phyloP scores from a whole-genome alignment of 768 basidiomycete species.

The Leccinum broughii region DNA sequence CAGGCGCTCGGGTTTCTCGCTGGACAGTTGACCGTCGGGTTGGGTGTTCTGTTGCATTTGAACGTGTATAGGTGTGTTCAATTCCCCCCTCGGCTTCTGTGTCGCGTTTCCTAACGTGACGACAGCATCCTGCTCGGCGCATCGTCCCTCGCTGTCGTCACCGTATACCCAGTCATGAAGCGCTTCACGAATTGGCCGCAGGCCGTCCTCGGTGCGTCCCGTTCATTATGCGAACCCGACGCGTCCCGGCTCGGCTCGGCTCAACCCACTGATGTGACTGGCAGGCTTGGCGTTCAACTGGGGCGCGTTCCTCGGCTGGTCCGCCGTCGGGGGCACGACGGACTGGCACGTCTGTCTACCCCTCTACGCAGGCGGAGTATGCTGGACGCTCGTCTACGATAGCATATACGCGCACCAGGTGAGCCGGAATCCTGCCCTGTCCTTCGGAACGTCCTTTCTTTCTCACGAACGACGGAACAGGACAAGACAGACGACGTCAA shows the following conservation, averaged over 20 bases:
- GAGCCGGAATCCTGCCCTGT: slow-evolving; percentile 5
- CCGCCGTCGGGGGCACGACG: slow-evolving; percentile 79
- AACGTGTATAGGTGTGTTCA: slow-evolving; percentile 85
- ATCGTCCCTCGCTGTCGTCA: slow-evolving; percentile 84
- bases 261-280: too few relatives aligned
- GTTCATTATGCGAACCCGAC: not conserved
- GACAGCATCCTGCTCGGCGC: slow-evolving; percentile 78
- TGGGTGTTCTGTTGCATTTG: slow-evolving; percentile 84
- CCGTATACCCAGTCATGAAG: slow-evolving; percentile 96
- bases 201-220: slow-evolving; percentile 73
- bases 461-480: slow-evolving; percentile 37
- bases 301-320: slow-evolving; percentile 96
- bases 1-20: slow-evolving; percentile 85
- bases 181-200: slow-evolving; percentile 97
- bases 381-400: slow-evolving; percentile 97
- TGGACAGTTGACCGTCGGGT: slow-evolving; percentile 75
- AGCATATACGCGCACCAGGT: slow-evolving; percentile 98
- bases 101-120: not conserved
- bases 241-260: too few relatives aligned
- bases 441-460: not conserved
- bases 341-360: slow-evolving; percentile 85
- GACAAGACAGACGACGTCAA: slow-evolving; percentile 90
- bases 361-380: slow-evolving; percentile 85
- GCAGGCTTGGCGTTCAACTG: slow-evolving; percentile 86
- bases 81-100: not conserved